Base-by-base conservation (phyloP, 768 basidiomycete genomes). In the Xerocomus brunneocitrinus region DNA sequence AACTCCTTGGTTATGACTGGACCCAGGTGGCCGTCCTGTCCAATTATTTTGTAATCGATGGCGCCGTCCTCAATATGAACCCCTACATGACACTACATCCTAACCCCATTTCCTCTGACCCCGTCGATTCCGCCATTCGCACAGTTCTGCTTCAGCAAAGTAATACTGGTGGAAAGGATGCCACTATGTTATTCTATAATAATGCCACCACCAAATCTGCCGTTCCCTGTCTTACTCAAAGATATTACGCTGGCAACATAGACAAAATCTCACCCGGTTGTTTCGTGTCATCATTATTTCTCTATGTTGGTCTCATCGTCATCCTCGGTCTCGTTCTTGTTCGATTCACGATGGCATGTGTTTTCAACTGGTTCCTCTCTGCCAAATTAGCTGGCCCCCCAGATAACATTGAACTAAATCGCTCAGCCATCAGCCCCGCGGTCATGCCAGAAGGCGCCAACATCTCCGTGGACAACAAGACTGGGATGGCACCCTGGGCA, bases 361-460 rank as follows among this genome's bases (percentile, higher is more conserved):
- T 95, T 39, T 99, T 98, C 79, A 93, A 84, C 63, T 99, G 97
- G 97, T 95, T 91, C 75, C 74, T 98, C 46, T 95, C 94, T 9
- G 81, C 80, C 8, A 80, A 79, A 50, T 79, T 98, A 32, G 88
- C 93, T 16, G 83, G 84, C 10, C 83, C 91, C 25, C 91, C 91
- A 0, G 80, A 80, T 56, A 83, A 69, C 56, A 79, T 78, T 54
- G 79, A 91, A 48, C 77, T 98, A 34, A 84, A 86, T 58, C 79
- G 91, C 41, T 82, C 85, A 13, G 95, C 84, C 47, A 91, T 99
- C 67, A 92, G 89, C 63, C 95, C 95, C 16, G 90, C 91, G 1
- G 95, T 99, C 55, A 82, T 99, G 82, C 95, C 95, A 3, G 92
- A 88, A 67, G 95, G 97, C 31, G 95, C 97, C 43, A 98, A 95